Evolutionary conservation across 805 yeast genomes (phyloP).

Genomic region (Blastobotrys muscicola): DNA sequence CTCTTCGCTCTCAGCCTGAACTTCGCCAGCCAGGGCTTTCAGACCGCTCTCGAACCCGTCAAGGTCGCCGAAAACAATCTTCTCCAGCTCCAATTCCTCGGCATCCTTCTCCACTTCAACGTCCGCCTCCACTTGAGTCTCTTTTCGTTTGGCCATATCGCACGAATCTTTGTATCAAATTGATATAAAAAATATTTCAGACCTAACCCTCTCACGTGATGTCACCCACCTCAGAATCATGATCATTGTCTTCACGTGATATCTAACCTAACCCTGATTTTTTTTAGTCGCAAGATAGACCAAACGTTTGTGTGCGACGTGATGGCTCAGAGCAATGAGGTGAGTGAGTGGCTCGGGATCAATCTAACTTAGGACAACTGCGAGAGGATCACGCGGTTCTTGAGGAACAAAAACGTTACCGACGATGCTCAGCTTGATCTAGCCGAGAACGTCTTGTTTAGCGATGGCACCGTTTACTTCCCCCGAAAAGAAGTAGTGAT

Average conservation of each 20-base stretch:
- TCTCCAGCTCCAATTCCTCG: constrained; percentile 73
- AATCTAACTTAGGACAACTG: constrained; percentile 11
- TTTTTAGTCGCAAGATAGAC: background rate
- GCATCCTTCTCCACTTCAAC: constrained; percentile 52
- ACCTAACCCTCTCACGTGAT: background rate
- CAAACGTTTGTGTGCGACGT: background rate
- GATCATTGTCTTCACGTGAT: background rate
- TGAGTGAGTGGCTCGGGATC: background rate
- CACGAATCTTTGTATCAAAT: background rate
- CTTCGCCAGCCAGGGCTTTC: constrained; percentile 48
- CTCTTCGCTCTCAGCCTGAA: constrained; percentile 30
- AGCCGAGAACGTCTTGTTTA: constrained; percentile 8
- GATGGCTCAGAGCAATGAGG: too few species aligned
- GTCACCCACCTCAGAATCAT: background rate
- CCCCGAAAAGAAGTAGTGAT: constrained; percentile 27
- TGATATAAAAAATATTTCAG: constrained; percentile 2
- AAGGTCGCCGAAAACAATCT: constrained; percentile 80
- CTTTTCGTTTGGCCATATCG: constrained; percentile 1
- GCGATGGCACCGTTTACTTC: constrained; percentile 14
- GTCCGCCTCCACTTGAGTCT: background rate
- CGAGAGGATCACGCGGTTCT: constrained; percentile 20
- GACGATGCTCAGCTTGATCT: constrained; percentile 14
- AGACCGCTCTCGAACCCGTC: constrained; percentile 63
- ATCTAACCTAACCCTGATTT: background rate
- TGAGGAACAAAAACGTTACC: constrained; percentile 20